phyloP scores from a whole-genome alignment of 1,139 yeast species.

The Geotrichum reessii region DNA sequence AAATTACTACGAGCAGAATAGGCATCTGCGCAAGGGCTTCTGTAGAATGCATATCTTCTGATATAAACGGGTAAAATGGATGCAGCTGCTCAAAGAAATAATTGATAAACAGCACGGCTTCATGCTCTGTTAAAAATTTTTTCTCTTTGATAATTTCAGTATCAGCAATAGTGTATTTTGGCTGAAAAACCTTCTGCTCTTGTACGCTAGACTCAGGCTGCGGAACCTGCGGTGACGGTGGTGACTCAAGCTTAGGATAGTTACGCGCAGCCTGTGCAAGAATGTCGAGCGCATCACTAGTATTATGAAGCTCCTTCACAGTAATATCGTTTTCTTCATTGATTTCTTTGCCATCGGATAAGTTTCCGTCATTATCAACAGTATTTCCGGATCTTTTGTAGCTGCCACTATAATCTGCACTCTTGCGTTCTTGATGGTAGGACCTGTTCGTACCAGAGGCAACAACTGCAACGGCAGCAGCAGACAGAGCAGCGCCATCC shows the following conservation, averaged over 20 bases:
- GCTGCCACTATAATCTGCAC: neutral
- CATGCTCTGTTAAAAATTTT: slow-evolving; percentile 59
- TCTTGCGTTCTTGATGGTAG: slow-evolving; percentile 3
- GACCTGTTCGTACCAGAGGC: neutral
- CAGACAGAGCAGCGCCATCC: slow-evolving; percentile 7
- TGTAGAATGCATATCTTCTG: slow-evolving; percentile 63
- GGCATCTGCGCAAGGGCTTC: slow-evolving; percentile 71
- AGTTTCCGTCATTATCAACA: neutral
- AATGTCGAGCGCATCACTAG: slow-evolving; percentile 57
- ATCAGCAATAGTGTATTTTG: slow-evolving; percentile 41
- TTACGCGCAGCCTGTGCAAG: slow-evolving; percentile 46
- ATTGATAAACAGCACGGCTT: slow-evolving; percentile 58
- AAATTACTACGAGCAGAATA: slow-evolving; percentile 67
- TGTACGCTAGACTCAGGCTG: slow-evolving; percentile 6
- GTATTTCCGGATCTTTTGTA: neutral
- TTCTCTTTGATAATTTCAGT: slow-evolving; percentile 61
- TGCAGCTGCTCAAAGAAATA: slow-evolving; percentile 74
- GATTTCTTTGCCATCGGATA: neutral
- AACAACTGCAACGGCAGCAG: slow-evolving; percentile 4
- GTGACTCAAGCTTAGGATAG: slow-evolving; percentile 26
- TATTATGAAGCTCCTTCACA: slow-evolving; percentile 40
- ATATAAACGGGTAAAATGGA: slow-evolving; percentile 85
- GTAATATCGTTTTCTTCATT: slow-evolving; percentile 24
- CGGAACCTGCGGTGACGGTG: slow-evolving; percentile 3
- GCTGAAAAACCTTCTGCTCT: slow-evolving; percentile 4